Percentiles rank a stretch among this genome's conserved stretches.
Evolutionary conservation across 2,329 filamentous ascomycete genomes (phyloP).

Genomic region (Ceratocystis papillata): DNA sequence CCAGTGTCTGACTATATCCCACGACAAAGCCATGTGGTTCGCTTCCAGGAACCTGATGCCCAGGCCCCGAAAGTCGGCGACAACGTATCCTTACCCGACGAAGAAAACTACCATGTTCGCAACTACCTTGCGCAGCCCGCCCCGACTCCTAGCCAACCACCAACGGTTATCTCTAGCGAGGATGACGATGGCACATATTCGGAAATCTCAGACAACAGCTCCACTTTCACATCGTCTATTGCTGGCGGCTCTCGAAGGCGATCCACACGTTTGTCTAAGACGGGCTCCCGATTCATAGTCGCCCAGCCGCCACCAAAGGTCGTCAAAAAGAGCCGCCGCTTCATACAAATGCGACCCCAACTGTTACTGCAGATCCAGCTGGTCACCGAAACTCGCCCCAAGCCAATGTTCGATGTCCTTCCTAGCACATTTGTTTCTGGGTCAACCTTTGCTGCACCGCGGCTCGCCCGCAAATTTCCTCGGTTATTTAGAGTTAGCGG

Average conservation of each 20-base stretch:
- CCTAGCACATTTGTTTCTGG: slow-evolving; percentile 51
- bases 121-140: slow-evolving; percentile 19
- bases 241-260: slow-evolving; percentile 26
- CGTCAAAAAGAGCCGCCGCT: slow-evolving; percentile 50
- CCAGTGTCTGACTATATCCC: slow-evolving; percentile 35
- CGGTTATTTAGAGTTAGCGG: slow-evolving; percentile 53
- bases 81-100: slow-evolving; percentile 16
- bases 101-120: slow-evolving; percentile 22
- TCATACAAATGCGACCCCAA: slow-evolving; percentile 56
- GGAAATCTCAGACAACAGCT: slow-evolving; percentile 39
- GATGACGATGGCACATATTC: slow-evolving; percentile 36
- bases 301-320: slow-evolving; percentile 55
- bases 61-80: not conserved
- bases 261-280: slow-evolving; percentile 23
- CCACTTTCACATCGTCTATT: slow-evolving; percentile 27
- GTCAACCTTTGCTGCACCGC: slow-evolving; percentile 45
- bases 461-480: slow-evolving; percentile 50
- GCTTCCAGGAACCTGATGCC: slow-evolving; percentile 34
- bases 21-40: slow-evolving; percentile 37
- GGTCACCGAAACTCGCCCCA: slow-evolving; percentile 50
- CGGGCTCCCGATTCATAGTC: slow-evolving; percentile 52
- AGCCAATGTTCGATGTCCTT: slow-evolving; percentile 62
- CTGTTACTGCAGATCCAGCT: slow-evolving; percentile 62
- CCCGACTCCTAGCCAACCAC: not conserved
- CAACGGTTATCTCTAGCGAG: slow-evolving; percentile 35